Conservation (phyloP, 805 yeast genomes). For the Candida krabiensis region DNA sequence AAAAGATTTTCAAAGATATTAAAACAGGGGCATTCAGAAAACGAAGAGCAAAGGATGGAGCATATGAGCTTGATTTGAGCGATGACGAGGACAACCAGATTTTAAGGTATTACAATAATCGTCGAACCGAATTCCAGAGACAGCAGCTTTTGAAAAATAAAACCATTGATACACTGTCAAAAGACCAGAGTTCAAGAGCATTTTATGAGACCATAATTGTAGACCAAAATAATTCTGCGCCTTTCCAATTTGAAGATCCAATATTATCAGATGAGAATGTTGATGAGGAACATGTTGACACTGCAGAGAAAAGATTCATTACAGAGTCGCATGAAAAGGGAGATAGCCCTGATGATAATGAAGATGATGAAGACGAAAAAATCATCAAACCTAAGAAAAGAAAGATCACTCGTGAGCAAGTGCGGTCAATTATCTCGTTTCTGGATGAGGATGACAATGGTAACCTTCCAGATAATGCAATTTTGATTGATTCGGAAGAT, state of each 20-base stretch:
- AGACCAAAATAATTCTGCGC: constrained; percentile 29
- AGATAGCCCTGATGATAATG: constrained; percentile 19
- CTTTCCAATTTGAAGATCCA: constrained; percentile 30
- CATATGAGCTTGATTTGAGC: constrained; percentile 62
- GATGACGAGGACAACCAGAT: constrained; percentile 71
- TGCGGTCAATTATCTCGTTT: constrained; percentile 27
- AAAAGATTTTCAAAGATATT: constrained; percentile 67
- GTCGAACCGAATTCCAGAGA: constrained; percentile 45
- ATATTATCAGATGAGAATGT: constrained; percentile 30
- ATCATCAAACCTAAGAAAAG: constrained; percentile 29
- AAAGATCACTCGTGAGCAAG: constrained; percentile 31
- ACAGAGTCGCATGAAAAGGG: constrained; percentile 5
- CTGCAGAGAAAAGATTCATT: constrained; percentile 30
- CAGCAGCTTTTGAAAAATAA: constrained; percentile 45
- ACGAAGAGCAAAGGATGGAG: constrained; percentile 49
- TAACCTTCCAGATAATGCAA: constrained; percentile 29
- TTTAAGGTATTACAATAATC: constrained; percentile 34
- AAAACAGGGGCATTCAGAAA: constrained; percentile 70
- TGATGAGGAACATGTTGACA: constrained; percentile 22
- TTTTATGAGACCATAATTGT: constrained; percentile 61
- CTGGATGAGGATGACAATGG: constrained; percentile 28
- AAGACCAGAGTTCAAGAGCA: constrained; percentile 60
- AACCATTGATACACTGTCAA: constrained; percentile 42
- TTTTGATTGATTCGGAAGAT: constrained; percentile 35
- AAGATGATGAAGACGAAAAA: constrained; percentile 22